Evolutionary conservation across 106 monocot genomes (phyloP), one percentile per base, ranked within the genome.

Genomic region (Phalaenopsis equestris): DNA sequence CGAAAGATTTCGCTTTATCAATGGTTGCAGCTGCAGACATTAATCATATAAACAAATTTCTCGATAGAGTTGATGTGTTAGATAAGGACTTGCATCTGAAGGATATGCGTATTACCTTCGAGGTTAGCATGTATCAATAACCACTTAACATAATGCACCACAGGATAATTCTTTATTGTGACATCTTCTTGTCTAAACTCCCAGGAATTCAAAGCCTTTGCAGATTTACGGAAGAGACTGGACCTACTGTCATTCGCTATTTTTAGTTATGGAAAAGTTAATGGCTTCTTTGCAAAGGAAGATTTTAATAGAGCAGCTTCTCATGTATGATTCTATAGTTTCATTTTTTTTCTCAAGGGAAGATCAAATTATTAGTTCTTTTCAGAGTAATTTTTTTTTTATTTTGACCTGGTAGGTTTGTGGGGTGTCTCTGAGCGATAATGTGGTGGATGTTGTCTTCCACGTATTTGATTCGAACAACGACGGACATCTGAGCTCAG

Each of bases 1-100:
- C 91, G 3, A 95, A 90, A 83, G 99, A 99, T 86, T 99, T 99
- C 83, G 91, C 95, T n/a, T 79, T 95, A 23, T 99, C 99, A 19
- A 90, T 99, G 91, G 88, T 95, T 78, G 93, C 99, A 46, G 89
- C 93, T 67, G 92, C 95, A 56, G 93, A 95, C 39, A 83, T 91
- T 30, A 90, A 87, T 24, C 89, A 93, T 70, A 88, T 95, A 79
- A 87, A 86, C 85, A 93, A 88, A 85, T 81, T 99, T 52, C 95
- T 99, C 70, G 87, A 99, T 73, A 82, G 93, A 80, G 99, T 86
- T 24, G 95, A 99, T 67, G 83, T 82, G 79, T 55, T 99, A 47
- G 86, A 82, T 23, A 70, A 82, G 6, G 16, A 80, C 70, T 76
- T 80, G 39, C 41, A 85, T 78, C 80, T 99, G 41, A 86, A 81